phyloP scores from a whole-genome alignment of 2,329 filamentous ascomycete species.

The Leptographium flavum region DNA sequence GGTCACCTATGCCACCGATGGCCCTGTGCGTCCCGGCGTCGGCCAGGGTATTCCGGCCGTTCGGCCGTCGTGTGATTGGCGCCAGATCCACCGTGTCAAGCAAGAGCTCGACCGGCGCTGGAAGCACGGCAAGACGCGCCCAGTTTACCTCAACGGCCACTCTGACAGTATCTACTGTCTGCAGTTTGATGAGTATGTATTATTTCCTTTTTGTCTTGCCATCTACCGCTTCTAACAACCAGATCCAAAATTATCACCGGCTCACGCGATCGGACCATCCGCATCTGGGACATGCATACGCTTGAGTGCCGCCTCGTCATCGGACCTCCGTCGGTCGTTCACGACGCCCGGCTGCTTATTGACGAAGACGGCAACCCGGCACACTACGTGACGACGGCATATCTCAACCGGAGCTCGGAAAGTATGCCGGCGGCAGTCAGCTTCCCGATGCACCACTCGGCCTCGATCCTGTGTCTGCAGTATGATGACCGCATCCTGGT shows the following conservation, averaged over 20 bases:
- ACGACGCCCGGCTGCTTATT: slow-evolving; percentile 33
- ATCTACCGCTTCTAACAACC: slow-evolving; percentile 1
- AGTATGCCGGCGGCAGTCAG: slow-evolving; percentile 41
- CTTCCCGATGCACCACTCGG: slow-evolving; percentile 60
- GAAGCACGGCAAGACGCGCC: slow-evolving; percentile 62
- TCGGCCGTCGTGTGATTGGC: slow-evolving; percentile 62
- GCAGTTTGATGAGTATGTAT: slow-evolving; percentile 81
- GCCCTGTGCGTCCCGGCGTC: slow-evolving; percentile 33
- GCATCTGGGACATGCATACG: slow-evolving; percentile 89
- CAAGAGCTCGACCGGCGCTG: slow-evolving; percentile 65
- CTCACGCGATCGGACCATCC: slow-evolving; percentile 86
- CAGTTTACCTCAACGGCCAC: slow-evolving; percentile 85
- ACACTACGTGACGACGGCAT: slow-evolving; percentile 35
- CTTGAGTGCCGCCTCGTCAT: slow-evolving; percentile 77
- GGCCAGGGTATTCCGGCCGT: slow-evolving; percentile 43
- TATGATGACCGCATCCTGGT: slow-evolving; percentile 89
- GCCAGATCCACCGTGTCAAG: slow-evolving; percentile 66
- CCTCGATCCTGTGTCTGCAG: slow-evolving; percentile 87
- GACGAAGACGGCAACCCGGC: slow-evolving; percentile 34
- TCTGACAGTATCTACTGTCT: slow-evolving; percentile 94
- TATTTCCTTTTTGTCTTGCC: slow-evolving; percentile 9
- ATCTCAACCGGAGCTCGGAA: slow-evolving; percentile 20
- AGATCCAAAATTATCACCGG: slow-evolving; percentile 93
- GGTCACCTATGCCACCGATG: slow-evolving; percentile 42
- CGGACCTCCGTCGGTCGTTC: slow-evolving; percentile 56